Evolutionary conservation across 805 yeast species (phyloP), one percentile per base, ranked within the genome.

Genomic region (Starmerella lactis-condensi): DNA sequence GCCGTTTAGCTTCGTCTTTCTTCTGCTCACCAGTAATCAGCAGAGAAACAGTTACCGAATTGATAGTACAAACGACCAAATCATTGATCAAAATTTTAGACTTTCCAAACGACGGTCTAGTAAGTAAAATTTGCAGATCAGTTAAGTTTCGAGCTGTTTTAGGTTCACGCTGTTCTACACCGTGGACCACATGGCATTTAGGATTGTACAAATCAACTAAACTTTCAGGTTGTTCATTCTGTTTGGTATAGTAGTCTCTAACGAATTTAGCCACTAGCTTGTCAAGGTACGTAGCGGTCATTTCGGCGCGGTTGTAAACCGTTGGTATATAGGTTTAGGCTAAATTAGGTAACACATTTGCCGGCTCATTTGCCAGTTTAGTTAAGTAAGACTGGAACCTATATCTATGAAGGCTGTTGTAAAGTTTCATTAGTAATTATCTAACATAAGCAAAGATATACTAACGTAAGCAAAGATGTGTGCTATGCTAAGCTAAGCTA

Each of bases 21-120:
- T 57, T 39, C 52, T 57, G 47, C 40, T 58, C 63, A 24, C 64
- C 64, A 7, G 55, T 36, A 6, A 58, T 60, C 21, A 59, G 41
- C 10, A 58, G 42, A 17, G 58, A 56, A 11, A 45, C 46, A 20
- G 47, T 37, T 22, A 43, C 38, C 18, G 53, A 40, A 11, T 47
- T 51, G 41, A 54, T 54, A 33, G 48, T 48, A 39, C 56, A 56
- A 30, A 59, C 49, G n/a, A n/a, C n/a, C n/a, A n/a, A n/a, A 29
- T 50, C 51, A 25, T 58, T 47, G 9, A 58, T 47, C 22, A 50
- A 37, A 12, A 57, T 58, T 33, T 48, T 48, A 42, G 58, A 50
- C 37, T 52, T 49, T 26, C 42, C 35, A 41, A 53, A 45, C n/a
- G n/a, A n/a, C n/a, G n/a, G n/a, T n/a, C n/a, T n/a, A n/a, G n/a